Base-by-base conservation (phyloP, 805 yeast species). In the Nematodospora valgi region DNA sequence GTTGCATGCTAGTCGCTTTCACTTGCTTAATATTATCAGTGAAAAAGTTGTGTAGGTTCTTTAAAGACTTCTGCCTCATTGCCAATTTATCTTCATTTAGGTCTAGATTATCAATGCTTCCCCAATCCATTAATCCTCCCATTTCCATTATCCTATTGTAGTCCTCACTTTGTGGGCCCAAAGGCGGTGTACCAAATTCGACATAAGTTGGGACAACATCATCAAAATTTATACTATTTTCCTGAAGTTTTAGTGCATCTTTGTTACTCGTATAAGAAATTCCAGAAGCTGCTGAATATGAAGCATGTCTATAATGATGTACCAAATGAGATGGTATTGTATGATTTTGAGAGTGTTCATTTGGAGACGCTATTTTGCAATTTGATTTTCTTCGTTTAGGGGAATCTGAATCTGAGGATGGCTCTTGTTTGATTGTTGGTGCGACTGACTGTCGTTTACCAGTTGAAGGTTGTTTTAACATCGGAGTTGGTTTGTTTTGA, bases 181-280 rank as follows among this genome's bases (percentile, higher is more conserved):
- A 49, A 54, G 86, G 95, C 3, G 95, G 96, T 1, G 94, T 83
- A 1, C 94, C 77, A 52, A 84, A 86, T 2, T 81, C 85, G 17
- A 83, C 88, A 48, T 83, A 87, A 28, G 71, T 72, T 2, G 89
- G 88, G 0, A 73, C 74, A 24, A 70, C 74, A 4, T 52, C 32
- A 13, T 22, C 16, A 12, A 30, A 31, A 14, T 27, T 31, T 6
- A 15, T 39, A 31, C 47, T 55, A 30, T 47, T 59, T 53, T 39
- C 60, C 25, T 56, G 62, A 27, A 68, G 63, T 16, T 51, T 41
- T 22, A 49, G 29, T 3, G 68, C 64, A 30, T 74, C 81, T 41
- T 70, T 67, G 20, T 58, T 47, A n/a, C 72, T 72, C 1, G 82
- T 68, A 49, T 82, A 81, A 0, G 85, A 74, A 5, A 69, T 56